A percentile compares a stretch with the other conserved stretches of the same genome.
Evolutionary conservation across 257 asterid species (phyloP).

Genomic region (Leonotis leonurus): DNA sequence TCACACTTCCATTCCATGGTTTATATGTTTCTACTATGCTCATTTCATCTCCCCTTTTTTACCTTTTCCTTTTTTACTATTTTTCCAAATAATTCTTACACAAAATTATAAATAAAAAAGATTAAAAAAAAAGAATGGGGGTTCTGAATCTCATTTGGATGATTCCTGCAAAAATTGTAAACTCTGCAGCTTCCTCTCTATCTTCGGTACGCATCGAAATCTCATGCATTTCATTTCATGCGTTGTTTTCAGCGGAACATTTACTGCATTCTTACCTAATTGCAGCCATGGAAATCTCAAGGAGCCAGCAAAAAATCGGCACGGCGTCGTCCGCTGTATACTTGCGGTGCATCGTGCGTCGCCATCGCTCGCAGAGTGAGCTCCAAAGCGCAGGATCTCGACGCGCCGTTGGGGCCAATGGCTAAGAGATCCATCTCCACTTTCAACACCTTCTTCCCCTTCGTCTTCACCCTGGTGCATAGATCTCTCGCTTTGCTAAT

Average conservation of each 20-base stretch:
- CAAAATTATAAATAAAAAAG: not conserved
- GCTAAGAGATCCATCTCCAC: constrained; percentile 11
- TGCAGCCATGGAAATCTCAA: not conserved
- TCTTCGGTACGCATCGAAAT: constrained; percentile 19
- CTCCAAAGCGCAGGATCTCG: constrained; percentile 27
- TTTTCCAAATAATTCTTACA: not conserved
- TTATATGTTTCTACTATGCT: no score
- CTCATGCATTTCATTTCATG: no score
- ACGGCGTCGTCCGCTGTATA: constrained; percentile 52
- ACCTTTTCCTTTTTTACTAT: not conserved
- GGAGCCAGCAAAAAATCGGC: not conserved
- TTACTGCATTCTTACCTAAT: not conserved
- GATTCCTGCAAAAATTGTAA: constrained; percentile 18
- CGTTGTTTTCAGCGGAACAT: no score
- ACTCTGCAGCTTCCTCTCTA: constrained; percentile 7
- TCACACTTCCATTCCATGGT: constrained; percentile 9
- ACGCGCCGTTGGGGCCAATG: constrained; percentile 38
- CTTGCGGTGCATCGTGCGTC: constrained; percentile 40
- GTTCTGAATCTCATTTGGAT: constrained; percentile 18
- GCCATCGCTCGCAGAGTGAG: constrained; percentile 29
- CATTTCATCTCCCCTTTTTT: not conserved
- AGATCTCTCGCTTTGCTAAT: constrained; percentile 37
- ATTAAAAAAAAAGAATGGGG: constrained; percentile 1
- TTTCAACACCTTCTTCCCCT: constrained; percentile 23
- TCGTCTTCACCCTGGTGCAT: constrained; percentile 12